These are phyloP conservation scores for Teunomyces barrocoloradensis DNA, from an alignment of 805 yeast species.

Conservation along the genomic window DNA sequence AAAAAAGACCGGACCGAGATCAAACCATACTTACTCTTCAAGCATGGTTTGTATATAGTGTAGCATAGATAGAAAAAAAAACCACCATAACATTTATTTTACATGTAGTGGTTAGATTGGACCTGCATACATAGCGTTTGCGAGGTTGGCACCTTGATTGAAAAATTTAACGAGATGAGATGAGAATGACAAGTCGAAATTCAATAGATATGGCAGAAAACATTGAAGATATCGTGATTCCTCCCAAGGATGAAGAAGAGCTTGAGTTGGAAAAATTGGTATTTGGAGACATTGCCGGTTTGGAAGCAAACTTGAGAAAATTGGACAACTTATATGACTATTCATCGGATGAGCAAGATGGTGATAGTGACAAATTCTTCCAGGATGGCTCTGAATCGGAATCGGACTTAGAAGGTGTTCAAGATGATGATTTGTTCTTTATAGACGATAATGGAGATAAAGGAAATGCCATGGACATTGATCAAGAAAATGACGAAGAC, in stretches of 20 bases:
- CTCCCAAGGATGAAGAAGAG: slow-evolving; percentile 86
- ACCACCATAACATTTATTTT: too few relatives aligned
- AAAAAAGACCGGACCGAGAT: neutral
- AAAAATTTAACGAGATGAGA: slow-evolving; percentile 7
- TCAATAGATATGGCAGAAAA: slow-evolving; percentile 11
- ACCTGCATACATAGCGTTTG: neutral
- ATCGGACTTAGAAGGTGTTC: slow-evolving; percentile 27
- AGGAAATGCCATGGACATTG: slow-evolving; percentile 21
- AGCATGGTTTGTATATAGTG: slow-evolving; percentile 3
- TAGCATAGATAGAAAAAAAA: slow-evolving; percentile 1
- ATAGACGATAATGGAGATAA: slow-evolving; percentile 44
- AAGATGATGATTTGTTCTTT: slow-evolving; percentile 41
- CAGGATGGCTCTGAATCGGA: slow-evolving; percentile 13
- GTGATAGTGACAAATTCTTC: slow-evolving; percentile 17
- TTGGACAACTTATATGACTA: slow-evolving; percentile 55
- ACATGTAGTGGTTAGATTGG: neutral
- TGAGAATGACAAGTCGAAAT: neutral
- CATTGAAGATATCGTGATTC: slow-evolving; percentile 31
- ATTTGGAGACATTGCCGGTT: slow-evolving; percentile 83
- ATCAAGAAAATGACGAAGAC: slow-evolving; percentile 25
- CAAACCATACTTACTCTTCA: neutral
- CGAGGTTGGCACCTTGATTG: neutral
- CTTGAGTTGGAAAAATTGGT: slow-evolving; percentile 74
- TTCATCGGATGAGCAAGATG: slow-evolving; percentile 38
- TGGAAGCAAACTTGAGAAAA: slow-evolving; percentile 60